phyloP scores from a whole-genome alignment of 306 rosid genomes.

The Senna tora region DNA sequence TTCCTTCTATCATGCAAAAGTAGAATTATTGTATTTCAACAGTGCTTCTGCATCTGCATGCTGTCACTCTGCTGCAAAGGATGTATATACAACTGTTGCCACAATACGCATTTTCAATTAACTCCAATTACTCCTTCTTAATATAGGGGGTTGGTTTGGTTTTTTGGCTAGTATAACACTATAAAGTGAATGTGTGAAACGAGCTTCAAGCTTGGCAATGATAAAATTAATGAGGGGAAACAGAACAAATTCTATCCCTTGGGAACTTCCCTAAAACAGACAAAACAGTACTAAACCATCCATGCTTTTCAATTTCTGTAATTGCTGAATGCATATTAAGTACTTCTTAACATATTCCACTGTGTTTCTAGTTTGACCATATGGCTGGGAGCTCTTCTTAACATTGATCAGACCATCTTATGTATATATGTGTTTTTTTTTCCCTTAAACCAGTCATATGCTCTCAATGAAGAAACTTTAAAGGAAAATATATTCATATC shows the following conservation, averaged over 20 bases:
- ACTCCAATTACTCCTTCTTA: constrained; percentile 2
- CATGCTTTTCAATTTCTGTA: constrained; percentile 17
- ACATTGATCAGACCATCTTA: too few species aligned
- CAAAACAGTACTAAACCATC: neutral
- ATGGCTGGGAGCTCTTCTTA: too few species aligned
- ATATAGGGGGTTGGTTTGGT: neutral
- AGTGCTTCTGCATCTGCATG: constrained; percentile 18
- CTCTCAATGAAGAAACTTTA: too few species aligned
- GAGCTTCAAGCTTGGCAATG: constrained; percentile 25
- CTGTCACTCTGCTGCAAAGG: constrained; percentile 39
- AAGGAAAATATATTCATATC: neutral
- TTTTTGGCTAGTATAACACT: constrained; percentile 1
- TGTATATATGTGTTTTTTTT: too few species aligned
- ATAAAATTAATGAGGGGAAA: constrained; percentile 27
- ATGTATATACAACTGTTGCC: constrained; percentile 41
- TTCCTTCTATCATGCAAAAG: constrained; percentile 44
- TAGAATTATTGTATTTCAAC: constrained; percentile 45
- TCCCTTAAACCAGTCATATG: too few species aligned
- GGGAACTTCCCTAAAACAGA: constrained; percentile 23
- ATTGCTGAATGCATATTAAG: neutral
- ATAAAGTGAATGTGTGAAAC: constrained; percentile 33
- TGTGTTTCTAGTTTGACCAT: too few species aligned
- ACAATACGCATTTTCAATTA: constrained; percentile 36
- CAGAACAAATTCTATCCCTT: constrained; percentile 23
- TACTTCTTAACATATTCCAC: too few species aligned